These are phyloP conservation scores for Blastocystis sp. DNA, from an alignment of 352 stramenopile species.

Conservation along the genomic window DNA sequence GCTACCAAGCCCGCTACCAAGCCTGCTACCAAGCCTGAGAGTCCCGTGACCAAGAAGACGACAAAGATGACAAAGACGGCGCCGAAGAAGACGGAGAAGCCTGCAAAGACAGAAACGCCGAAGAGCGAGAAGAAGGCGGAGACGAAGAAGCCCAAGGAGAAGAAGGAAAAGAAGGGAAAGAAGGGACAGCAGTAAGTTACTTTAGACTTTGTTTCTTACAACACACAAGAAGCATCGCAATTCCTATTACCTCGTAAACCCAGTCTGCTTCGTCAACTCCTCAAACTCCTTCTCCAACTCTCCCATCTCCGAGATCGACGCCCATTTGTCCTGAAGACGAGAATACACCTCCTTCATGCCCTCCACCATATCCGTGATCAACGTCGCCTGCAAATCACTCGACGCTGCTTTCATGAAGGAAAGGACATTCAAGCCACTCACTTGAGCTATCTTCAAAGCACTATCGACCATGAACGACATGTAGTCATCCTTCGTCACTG, in stretches of 20 bases:
- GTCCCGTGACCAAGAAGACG: no score
- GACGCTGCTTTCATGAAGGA: background rate
- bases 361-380: background rate
- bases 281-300: background rate
- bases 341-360: background rate
- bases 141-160: background rate
- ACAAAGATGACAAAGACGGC: background rate
- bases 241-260: background rate
- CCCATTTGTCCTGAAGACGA: background rate
- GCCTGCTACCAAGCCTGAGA: no score
- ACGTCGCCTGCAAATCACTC: background rate
- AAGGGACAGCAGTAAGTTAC: background rate
- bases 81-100: no score
- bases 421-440: background rate
- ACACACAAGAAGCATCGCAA: background rate
- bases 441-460: background rate
- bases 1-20: no score
- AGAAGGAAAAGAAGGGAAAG: background rate
- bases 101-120: no score
- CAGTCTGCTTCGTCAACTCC: constrained; percentile 35
- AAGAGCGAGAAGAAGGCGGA: background rate
- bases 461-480: constrained; percentile 4
- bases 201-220: background rate
- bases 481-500: background rate
- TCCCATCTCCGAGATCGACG: constrained; percentile 13